Evolutionary conservation across 2,329 filamentous ascomycete genomes (phyloP).

Genomic region (Ascochyta rabiei): DNA sequence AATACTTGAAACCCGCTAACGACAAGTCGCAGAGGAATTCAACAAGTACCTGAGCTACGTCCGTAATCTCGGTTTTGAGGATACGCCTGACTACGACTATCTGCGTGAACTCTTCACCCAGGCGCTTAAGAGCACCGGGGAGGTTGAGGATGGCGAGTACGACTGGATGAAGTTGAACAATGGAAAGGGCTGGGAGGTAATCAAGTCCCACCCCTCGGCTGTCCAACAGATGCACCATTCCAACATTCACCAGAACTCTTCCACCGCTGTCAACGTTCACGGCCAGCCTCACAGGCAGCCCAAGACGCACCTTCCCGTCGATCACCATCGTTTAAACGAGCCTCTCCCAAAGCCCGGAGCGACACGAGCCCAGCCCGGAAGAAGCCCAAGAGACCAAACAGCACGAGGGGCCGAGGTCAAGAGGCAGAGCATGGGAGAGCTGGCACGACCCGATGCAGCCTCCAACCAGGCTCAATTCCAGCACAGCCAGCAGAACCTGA

Average conservation of each 20-base stretch:
- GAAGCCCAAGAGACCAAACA: conserved; percentile 43
- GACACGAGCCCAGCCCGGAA: conserved; percentile 57
- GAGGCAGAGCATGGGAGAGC: conserved; percentile 78
- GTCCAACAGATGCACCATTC: conserved; percentile 76
- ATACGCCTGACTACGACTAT: conserved; percentile 98
- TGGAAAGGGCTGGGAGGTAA: conserved; percentile 88
- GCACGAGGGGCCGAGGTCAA: conserved; percentile 49
- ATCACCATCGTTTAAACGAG: conserved; percentile 53
- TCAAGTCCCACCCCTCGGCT: conserved; percentile 71
- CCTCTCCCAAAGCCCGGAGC: conserved; percentile 66
- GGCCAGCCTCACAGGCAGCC: conserved; percentile 69
- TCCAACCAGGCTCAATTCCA: conserved; percentile 97
- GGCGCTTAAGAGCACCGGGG: conserved; percentile 89
- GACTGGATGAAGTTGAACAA: conserved; percentile 99
- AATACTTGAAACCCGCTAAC: conserved; percentile 34
- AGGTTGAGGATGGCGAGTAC: conserved; percentile 97
- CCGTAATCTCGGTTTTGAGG: conserved; percentile 96
- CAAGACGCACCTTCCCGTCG: conserved; percentile 55
- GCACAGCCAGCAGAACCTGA: conserved; percentile 87
- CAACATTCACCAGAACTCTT: conserved; percentile 78
- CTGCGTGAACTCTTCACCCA: conserved; percentile 95
- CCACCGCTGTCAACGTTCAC: conserved; percentile 80
- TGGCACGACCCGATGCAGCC: conserved; percentile 76
- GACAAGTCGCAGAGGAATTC: conserved; percentile 73
- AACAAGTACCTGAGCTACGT: conserved; percentile 98